Conservation (phyloP, 2,329 filamentous ascomycete genomes). For the Phyllosticta paracitricarpa region DNA sequence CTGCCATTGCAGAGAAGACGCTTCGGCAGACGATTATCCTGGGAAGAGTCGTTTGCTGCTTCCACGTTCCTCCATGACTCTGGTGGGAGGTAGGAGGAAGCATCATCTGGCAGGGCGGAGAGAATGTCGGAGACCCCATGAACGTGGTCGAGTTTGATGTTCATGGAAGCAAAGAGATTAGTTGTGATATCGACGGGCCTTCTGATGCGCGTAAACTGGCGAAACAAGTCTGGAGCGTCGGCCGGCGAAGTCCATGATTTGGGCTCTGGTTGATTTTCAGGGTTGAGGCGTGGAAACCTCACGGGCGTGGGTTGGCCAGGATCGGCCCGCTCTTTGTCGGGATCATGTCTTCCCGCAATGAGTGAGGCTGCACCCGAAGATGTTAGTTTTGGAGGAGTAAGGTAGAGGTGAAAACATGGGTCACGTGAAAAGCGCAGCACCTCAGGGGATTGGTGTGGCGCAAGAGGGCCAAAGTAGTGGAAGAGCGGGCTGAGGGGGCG, state of each 20-base stretch:
- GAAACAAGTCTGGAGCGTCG: slow-evolving; percentile 6
- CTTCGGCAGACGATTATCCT: slow-evolving; percentile 16
- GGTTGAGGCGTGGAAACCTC: slow-evolving; percentile 41
- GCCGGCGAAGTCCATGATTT: slow-evolving; percentile 24
- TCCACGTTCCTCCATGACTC: slow-evolving; percentile 22
- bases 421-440: slow-evolving; percentile 6
- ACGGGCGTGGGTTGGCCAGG: slow-evolving; percentile 41
- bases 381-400: not conserved
- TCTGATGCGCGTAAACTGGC: slow-evolving; percentile 32
- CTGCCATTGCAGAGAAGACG: slow-evolving; percentile 39
- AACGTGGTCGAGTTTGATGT: slow-evolving; percentile 29
- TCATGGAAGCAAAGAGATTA: slow-evolving; percentile 32
- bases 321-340: slow-evolving; percentile 33
- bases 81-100: slow-evolving; percentile 29
- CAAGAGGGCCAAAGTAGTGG: not conserved
- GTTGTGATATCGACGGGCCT: slow-evolving; percentile 32
- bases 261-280: slow-evolving; percentile 22
- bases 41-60: slow-evolving; percentile 20
- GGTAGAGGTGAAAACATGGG: not conserved
- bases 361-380: slow-evolving; percentile 19
- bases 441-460: not conserved
- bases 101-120: slow-evolving; percentile 22
- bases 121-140: slow-evolving; percentile 32
- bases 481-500: not conserved
- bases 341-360: slow-evolving; percentile 30